Conservation (phyloP, 768 basidiomycete genomes). For the Amanita molliuscula region DNA sequence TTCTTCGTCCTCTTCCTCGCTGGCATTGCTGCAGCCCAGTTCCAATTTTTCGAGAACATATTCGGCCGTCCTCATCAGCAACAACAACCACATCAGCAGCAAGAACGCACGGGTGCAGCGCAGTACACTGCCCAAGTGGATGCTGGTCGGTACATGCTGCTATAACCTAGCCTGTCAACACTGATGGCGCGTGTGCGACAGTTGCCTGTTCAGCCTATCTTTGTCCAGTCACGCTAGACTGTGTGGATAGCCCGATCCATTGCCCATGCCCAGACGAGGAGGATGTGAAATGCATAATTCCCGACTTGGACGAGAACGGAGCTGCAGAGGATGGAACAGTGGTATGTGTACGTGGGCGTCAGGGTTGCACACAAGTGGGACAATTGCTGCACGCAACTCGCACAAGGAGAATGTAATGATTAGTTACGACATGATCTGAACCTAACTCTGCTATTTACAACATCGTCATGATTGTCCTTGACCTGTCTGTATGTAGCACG, state of each 20-base stretch:
- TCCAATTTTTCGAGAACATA: constrained; percentile 73
- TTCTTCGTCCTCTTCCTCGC: constrained; percentile 22
- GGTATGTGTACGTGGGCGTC: constrained; percentile 56
- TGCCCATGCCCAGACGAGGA: constrained; percentile 74
- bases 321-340: constrained; percentile 41
- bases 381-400: constrained; percentile 33
- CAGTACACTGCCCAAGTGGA: constrained; percentile 64
- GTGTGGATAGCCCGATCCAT: constrained; percentile 48
- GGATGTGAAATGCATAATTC: constrained; percentile 69
- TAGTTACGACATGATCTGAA: not conserved
- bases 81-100: constrained; percentile 55
- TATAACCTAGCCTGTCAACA: constrained; percentile 11
- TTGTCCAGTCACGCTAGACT: constrained; percentile 66
- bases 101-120: constrained; percentile 39
- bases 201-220: constrained; percentile 68
- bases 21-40: constrained; percentile 47
- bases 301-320: constrained; percentile 39
- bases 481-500: not conserved
- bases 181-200: constrained; percentile 15
- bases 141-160: constrained; percentile 28
- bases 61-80: constrained; percentile 58
- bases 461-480: not conserved
- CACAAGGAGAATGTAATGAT: constrained; percentile 22
- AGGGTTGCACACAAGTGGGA: constrained; percentile 56
- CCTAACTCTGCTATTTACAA: not conserved